These are phyloP conservation scores for Akanthomyces lecanii DNA, from an alignment of 2,329 filamentous ascomycete species.

Conservation along the genomic window DNA sequence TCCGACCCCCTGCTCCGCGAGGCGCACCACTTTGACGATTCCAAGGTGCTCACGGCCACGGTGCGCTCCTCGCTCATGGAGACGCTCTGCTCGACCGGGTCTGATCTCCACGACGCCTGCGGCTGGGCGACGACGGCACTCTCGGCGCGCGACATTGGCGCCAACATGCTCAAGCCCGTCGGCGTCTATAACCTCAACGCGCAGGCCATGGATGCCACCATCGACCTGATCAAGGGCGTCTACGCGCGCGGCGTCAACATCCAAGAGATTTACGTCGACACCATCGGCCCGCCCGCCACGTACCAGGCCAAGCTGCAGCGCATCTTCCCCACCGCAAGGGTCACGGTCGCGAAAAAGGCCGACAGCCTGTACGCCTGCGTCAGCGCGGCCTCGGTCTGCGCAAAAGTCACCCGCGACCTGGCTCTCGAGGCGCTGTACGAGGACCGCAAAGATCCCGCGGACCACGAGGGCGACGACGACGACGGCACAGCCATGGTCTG, in stretches of 20 bases:
- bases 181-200: conserved; percentile 85
- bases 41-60: conserved; percentile 80
- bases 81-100: conserved; percentile 62
- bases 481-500: conserved; percentile 52
- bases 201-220: conserved; percentile 89
- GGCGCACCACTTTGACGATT: conserved; percentile 88
- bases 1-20: conserved; percentile 70
- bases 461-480: conserved; percentile 28
- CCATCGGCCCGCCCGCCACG: conserved; percentile 73
- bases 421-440: conserved; percentile 77
- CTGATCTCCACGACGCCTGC: conserved; percentile 50
- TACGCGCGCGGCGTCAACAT: conserved; percentile 76
- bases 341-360: conserved; percentile 85
- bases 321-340: conserved; percentile 71
- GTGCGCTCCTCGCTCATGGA: conserved; percentile 69
- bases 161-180: conserved; percentile 68
- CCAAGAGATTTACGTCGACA: conserved; percentile 90
- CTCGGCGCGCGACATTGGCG: conserved; percentile 77
- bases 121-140: conserved; percentile 82
- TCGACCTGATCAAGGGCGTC: conserved; percentile 74
- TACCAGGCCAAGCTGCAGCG: conserved; percentile 84
- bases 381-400: conserved; percentile 88
- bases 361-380: conserved; percentile 91
- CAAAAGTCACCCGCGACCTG: conserved; percentile 91
- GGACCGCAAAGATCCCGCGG: conserved; percentile 30